A percentile compares a stretch with the other conserved stretches of the same genome.
Evolutionary conservation across 2,329 filamentous ascomycete species (phyloP).

Genomic region (Diaporthe amygdali): DNA sequence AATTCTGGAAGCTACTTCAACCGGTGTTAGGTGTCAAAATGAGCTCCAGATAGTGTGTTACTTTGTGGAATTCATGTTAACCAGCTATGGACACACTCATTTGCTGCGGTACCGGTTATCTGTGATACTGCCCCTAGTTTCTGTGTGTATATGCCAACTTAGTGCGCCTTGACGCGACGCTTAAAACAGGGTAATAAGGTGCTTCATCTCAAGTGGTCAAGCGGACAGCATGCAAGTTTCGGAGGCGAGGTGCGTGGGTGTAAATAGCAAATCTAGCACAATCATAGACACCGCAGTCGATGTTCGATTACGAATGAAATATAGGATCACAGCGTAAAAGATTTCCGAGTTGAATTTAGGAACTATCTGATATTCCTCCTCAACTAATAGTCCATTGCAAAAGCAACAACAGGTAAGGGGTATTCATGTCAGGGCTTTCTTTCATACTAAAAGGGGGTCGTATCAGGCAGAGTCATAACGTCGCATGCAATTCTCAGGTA

Average conservation of each 20-base stretch:
- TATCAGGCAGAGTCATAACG: constrained; percentile 21
- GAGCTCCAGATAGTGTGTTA: too few species aligned
- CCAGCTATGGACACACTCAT: not conserved
- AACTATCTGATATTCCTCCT: constrained; percentile 8
- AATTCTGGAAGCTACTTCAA: not conserved
- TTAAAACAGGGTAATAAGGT: not conserved
- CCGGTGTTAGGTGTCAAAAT: not conserved
- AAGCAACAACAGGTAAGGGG: constrained; percentile 2
- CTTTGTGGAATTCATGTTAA: too few species aligned
- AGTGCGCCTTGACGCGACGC: not conserved
- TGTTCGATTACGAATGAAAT: not conserved
- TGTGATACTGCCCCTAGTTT: not conserved
- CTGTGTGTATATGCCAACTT: not conserved
- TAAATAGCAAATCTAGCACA: too few species aligned
- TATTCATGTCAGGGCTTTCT: constrained; percentile 20
- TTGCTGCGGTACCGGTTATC: too few species aligned
- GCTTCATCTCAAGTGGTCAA: too few species aligned
- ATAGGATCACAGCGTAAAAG: not conserved
- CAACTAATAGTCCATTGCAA: not conserved
- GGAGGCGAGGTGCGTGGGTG: too few species aligned
- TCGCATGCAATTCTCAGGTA: constrained; percentile 15
- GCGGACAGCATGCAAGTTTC: not conserved
- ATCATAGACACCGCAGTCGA: not conserved
- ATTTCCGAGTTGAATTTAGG: not conserved
- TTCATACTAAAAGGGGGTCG: not conserved